A percentile compares a stretch with the other conserved stretches of the same genome.
phyloP scores from a whole-genome alignment of 331 rosid species.

The Stylosanthes scabra region DNA sequence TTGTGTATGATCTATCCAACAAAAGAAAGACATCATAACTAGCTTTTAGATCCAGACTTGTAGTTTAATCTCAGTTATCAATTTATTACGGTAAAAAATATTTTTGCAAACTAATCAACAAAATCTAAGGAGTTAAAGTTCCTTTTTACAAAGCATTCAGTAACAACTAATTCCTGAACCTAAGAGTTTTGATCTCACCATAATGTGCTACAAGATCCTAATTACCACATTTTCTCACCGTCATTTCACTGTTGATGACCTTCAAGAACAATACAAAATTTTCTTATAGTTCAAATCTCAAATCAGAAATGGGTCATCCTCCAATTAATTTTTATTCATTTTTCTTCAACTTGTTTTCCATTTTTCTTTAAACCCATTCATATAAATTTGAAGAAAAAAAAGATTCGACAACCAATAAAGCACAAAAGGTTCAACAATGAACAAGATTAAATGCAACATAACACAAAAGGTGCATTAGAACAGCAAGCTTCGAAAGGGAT shows the following conservation, averaged over 20 bases:
- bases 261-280: conserved; percentile 5
- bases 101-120: conserved; percentile 16
- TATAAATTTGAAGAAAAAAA: too few relatives aligned
- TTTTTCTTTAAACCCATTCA: too few relatives aligned
- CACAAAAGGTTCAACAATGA: too few relatives aligned
- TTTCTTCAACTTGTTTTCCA: neutral
- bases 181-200: neutral
- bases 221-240: neutral
- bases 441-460: too few relatives aligned
- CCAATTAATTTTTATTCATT: neutral
- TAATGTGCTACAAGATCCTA: neutral
- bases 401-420: too few relatives aligned
- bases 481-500: too few relatives aligned
- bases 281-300: neutral
- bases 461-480: too few relatives aligned
- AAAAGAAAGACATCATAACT: neutral
- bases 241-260: neutral
- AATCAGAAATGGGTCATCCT: conserved; percentile 8
- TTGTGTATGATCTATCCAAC: too few relatives aligned
- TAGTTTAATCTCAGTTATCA: neutral
- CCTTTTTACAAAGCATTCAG: conserved; percentile 3
- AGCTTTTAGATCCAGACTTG: neutral
- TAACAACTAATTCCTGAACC: conserved; percentile 11
- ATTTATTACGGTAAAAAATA: conserved; percentile 8
- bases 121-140: conserved; percentile 3